These are phyloP conservation scores for Globisporangium viniferum DNA, from an alignment of 352 stramenopile genomes.

Conservation along the genomic window DNA sequence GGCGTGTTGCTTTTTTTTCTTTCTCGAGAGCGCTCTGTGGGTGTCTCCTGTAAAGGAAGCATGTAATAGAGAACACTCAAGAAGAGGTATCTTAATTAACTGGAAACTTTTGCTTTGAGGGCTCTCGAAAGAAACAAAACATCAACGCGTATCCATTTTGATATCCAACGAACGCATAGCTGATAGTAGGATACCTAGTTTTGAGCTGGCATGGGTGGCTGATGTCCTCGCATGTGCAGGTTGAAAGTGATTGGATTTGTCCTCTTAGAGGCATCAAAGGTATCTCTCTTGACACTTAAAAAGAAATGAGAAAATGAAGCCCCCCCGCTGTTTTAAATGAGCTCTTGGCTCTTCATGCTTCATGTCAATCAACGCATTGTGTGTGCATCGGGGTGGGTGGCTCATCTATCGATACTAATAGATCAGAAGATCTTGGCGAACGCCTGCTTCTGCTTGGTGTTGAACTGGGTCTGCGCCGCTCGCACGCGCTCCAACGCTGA, in stretches of 20 bases:
- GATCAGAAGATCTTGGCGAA: conserved; percentile 35
- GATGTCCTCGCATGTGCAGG: conserved; percentile 1
- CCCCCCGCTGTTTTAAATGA: conserved; percentile 50
- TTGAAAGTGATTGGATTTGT: conserved; percentile 16
- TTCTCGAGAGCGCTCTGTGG: background rate
- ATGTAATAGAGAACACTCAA: conserved; percentile 8
- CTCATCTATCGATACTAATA: background rate
- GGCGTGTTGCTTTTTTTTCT: background rate
- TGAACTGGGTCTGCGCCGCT: conserved; percentile 29
- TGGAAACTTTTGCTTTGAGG: conserved; percentile 4
- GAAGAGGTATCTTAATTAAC: conserved; percentile 10
- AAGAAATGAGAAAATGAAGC: conserved; percentile 31
- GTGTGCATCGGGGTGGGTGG: background rate
- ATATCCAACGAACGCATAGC: background rate
- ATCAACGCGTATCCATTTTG: background rate
- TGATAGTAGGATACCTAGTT: background rate
- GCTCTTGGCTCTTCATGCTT: background rate
- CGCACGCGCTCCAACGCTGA: conserved; percentile 29
- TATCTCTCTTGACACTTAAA: conserved; percentile 10
- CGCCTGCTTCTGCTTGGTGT: conserved; percentile 36
- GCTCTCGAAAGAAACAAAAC: background rate
- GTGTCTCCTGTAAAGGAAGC: background rate
- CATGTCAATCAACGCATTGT: background rate
- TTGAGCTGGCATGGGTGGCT: background rate
- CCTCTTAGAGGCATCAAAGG: background rate